phyloP scores from a whole-genome alignment of 257 asterid genomes.

The Lycium ferocissimum region DNA sequence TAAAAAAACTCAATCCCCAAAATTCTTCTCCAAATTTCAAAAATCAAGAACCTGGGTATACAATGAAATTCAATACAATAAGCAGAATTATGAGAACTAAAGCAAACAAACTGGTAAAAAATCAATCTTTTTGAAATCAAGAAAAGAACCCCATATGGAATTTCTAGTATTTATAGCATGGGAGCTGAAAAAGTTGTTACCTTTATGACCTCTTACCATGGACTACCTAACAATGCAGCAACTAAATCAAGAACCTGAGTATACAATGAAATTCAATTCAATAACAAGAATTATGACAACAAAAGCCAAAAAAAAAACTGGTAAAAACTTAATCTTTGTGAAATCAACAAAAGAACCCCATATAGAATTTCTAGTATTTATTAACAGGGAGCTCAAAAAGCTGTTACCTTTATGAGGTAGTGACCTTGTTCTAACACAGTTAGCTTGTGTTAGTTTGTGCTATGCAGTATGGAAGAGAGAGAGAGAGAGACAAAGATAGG shows the following conservation, averaged over 20 bases:
- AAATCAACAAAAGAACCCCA: constrained; percentile 12
- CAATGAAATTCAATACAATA: constrained; percentile 25
- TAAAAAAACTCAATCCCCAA: constrained; percentile 25
- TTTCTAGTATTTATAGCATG: neutral
- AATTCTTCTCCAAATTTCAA: constrained; percentile 25
- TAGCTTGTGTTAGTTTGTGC: constrained; percentile 22
- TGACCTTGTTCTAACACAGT: constrained; percentile 13
- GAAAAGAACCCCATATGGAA: neutral
- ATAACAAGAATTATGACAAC: constrained; percentile 10
- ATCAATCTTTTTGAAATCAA: constrained; percentile 12
- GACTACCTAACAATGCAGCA: constrained; percentile 35
- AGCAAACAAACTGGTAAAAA: neutral
- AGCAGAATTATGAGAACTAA: neutral
- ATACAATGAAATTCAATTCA: constrained; percentile 26
- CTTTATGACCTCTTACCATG: constrained; percentile 25
- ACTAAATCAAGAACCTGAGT: constrained; percentile 34
- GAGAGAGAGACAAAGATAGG: constrained; percentile 11
- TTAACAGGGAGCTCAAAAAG: constrained; percentile 24
- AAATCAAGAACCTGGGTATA: constrained; percentile 34
- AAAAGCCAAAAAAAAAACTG: neutral
- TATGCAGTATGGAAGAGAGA: neutral
- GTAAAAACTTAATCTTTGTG: neutral
- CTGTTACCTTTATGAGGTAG: constrained; percentile 38
- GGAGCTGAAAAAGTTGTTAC: constrained; percentile 35
- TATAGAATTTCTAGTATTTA: neutral